Evolutionary conservation across 495 filamentous ascomycete genomes (phyloP), one percentile per base, ranked within the genome.

Genomic region (Xeromyces bisporus): DNA sequence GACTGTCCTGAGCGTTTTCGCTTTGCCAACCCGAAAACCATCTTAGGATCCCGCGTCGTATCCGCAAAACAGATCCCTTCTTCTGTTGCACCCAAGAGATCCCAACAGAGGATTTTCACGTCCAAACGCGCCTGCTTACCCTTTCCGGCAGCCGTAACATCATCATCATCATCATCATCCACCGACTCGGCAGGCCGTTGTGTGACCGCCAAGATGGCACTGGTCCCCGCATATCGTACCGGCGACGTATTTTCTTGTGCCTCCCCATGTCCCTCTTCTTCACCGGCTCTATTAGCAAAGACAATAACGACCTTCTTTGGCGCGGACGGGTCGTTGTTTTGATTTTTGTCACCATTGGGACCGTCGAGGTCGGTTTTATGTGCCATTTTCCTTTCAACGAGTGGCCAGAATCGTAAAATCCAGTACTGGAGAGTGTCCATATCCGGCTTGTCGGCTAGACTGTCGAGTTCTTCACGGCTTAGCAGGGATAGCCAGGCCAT

Each of bases 401-500:
- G 44, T 2, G 87, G 86, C 44, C 73, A 67, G 24, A 94, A 60
- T 26, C 87, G 62, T 39, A 75, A 71, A n/a, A 91, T 55, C 89
- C 89, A 97, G 54, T 93, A 97, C 14, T 70, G 69, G 34, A 93
- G 62, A 0, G 83, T 91, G 32, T 81, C 71, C 46, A 80, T 52
- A 37, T 93, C 84, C 6, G 84, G 79, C 37, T 75, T 61, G 1
- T 33, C 59, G 51, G 55, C 48, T 36, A 51, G 53, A 38, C 42
- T 51, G 56, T 26, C 53, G n/a, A 62, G 47, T 24, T 51, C 64
- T 24, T 53, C 67, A 29, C 50, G 72, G 44, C 31, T 36, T 15
- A 62, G 38, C 6, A 55, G 45, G 3, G 78, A 80, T 23, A 87
- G 56, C 86, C 86, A 97, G 0, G 89, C 85, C 80, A 93, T 93